Evolutionary conservation across 2,329 filamentous ascomycete genomes (phyloP).

Genomic region (Thermothelomyces thermophilus): DNA sequence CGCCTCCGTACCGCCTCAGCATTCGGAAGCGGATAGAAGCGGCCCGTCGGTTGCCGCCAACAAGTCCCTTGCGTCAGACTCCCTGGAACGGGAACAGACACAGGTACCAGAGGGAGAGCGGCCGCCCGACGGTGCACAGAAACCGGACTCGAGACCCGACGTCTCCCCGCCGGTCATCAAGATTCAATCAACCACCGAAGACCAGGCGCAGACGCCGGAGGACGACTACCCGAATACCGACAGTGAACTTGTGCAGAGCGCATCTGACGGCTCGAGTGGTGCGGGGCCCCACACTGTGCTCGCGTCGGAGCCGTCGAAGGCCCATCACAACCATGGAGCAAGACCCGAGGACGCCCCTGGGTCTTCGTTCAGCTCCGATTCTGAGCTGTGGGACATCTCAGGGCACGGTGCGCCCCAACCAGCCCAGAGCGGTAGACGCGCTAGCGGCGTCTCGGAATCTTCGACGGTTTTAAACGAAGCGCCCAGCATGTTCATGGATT

Average conservation of each 20-base stretch:
- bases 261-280: conserved; percentile 3
- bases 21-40: not conserved
- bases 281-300: not conserved
- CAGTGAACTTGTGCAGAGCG: not conserved
- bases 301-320: not conserved
- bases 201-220: not conserved
- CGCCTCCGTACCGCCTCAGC: not conserved
- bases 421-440: conserved; percentile 19
- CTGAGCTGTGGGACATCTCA: conserved; percentile 14
- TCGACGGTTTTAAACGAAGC: conserved; percentile 35
- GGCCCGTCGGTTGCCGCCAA: not conserved
- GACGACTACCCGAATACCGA: not conserved
- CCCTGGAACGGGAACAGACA: too few relatives aligned
- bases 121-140: not conserved
- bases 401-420: conserved; percentile 11
- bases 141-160: not conserved
- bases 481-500: conserved; percentile 34
- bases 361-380: conserved; percentile 12
- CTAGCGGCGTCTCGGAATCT: conserved; percentile 32
- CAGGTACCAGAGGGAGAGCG: too few relatives aligned
- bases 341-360: not conserved
- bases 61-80: not conserved
- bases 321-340: not conserved
- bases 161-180: conserved; percentile 17
- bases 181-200: conserved; percentile 15